Percentiles rank a stretch among this genome's conserved stretches.
phyloP scores from a whole-genome alignment of 208 protist genomes.

The Leishmania tarentolae region DNA sequence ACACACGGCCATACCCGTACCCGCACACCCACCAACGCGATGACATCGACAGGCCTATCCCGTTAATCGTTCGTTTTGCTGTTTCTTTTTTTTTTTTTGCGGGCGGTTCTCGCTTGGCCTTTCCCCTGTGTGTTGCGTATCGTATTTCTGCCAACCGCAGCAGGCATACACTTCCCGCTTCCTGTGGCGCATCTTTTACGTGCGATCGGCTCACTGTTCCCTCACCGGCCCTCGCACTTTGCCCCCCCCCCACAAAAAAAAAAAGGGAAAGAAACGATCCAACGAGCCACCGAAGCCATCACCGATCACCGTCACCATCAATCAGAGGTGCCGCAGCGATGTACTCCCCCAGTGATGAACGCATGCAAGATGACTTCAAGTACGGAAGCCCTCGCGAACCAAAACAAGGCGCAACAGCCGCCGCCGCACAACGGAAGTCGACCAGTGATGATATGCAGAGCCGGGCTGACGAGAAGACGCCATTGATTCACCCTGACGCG shows the following conservation, averaged over 20 bases:
- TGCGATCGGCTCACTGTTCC: neutral
- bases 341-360: neutral
- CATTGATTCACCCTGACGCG: conserved; percentile 35
- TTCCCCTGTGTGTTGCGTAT: no score
- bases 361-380: neutral
- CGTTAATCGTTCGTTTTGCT: neutral
- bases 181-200: neutral
- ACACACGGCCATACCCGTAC: neutral
- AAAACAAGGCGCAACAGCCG: neutral
- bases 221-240: neutral
- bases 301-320: neutral
- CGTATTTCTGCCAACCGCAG: no score
- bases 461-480: no score
- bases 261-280: neutral
- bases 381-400: neutral
- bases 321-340: neutral
- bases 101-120: no score
- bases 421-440: neutral
- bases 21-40: neutral
- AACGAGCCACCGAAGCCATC: neutral
- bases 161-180: neutral
- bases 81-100: neutral
- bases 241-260: no score
- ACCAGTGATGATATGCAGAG: neutral
- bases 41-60: neutral